Base-by-base conservation (phyloP, 164 flowering plant genomes). In the Tetracentron sinense region DNA sequence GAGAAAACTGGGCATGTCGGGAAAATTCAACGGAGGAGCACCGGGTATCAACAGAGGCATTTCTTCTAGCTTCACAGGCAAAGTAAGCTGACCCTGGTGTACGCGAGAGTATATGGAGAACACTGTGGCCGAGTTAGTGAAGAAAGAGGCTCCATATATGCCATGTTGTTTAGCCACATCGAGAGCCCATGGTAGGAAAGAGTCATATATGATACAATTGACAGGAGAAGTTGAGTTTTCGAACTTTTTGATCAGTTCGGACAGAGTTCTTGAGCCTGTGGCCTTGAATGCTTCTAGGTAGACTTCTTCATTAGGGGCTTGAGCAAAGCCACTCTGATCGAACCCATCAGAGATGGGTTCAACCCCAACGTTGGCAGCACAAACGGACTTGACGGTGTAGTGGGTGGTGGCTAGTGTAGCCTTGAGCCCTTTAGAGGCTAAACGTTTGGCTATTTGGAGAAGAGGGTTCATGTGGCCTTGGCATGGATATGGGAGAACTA, bases 391-490 rank as follows among this genome's bases (percentile, higher is more conserved):
- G 59, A 69, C 26, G 7, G 70, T 69, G 72, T 61, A 72, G 15
- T 31, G 62, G 56, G 78, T 74, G 64, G 73, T 66, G 65, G 74
- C 74, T 7, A 74, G 31, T 8, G 78, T 74, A 60, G 58, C 67
- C 38, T 65, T 74, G 17, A 77, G 57, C 15, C 77, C 69, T 56
- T 60, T 72, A 31, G 68, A 56, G 20, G 46, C 65, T 28, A 75
- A 29, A 30, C 76, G 64, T 16, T 77, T 77, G 0, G 74, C 61
- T 20, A 77, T 69, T 31, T 74, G 78, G 44, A 77, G 69, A 3
- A 69, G 61, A 6, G 81, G 81, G 63, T 77, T 77, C 25, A 72
- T 58, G 67, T 74, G 78, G 47, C 81, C 78, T 57, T 77, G 81
- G 19, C 65, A 42, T 3, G 78, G 78, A 50, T 69, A 77, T 15